phyloP scores from a whole-genome alignment of 305 asterid genomes.

The Solanum hybrid region DNA sequence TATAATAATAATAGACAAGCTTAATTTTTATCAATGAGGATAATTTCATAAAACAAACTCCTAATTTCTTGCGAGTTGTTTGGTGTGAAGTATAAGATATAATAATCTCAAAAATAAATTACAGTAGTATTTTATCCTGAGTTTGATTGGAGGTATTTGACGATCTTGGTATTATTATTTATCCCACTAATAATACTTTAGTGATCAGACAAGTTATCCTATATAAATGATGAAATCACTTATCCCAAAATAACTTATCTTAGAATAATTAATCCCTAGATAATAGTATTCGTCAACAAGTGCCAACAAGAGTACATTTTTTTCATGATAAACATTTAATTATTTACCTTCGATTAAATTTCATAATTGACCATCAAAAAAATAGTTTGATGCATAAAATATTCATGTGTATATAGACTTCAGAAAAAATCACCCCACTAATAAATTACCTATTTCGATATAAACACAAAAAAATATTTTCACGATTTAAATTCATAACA shows the following conservation, averaged over 20 bases:
- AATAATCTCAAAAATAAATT: no score
- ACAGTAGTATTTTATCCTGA: no score
- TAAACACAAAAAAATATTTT: not conserved
- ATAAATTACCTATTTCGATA: rapidly evolving
- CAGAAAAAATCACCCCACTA: not conserved
- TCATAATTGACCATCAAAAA: not conserved
- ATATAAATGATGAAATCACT: no score
- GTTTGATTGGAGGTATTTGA: no score
- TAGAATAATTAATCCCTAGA: not conserved
- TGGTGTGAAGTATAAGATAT: no score
- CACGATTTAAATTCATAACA: rapidly evolving
- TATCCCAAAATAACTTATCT: no score
- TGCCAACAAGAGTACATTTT: not conserved
- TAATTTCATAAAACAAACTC: not conserved
- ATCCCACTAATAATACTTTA: no score
- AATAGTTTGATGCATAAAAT: not conserved
- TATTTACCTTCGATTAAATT: not conserved
- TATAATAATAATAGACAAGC: not conserved
- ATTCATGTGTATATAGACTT: not conserved
- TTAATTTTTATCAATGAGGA: not conserved
- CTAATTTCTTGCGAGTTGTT: not conserved
- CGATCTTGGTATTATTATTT: no score
- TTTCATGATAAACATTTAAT: not conserved
- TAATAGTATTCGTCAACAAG: not conserved
- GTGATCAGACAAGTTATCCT: no score